Base-by-base conservation (phyloP, 2,329 filamentous ascomycete genomes). In the Aspergillus candidus region DNA sequence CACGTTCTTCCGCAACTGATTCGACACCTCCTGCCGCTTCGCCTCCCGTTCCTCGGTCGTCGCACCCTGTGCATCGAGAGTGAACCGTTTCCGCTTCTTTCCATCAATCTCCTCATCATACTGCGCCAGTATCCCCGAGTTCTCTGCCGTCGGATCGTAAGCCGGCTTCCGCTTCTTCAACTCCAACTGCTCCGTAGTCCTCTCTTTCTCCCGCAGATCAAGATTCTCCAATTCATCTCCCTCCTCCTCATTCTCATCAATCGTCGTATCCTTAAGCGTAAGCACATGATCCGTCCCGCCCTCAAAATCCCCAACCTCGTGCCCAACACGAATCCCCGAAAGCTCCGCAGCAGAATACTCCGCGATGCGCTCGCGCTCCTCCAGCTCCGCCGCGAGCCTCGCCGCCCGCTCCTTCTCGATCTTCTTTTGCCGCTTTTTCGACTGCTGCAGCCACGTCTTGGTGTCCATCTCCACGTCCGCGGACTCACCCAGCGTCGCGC, bases 61-160 rank as follows among this genome's bases (percentile, higher is more conserved):
- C 30, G 80, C 83, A 3, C 89, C 90, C 49, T 82, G 77, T 2
- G 82, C 83, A 63, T 94, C 88, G 12, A 98, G 73, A 0, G 87
- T 95, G 57, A 98, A 98, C 17, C 79, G 78, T 63, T 94, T 95
- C 44, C 77, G 73, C 70, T 94, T 93, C 69, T 94, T 95, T 43
- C 89, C 89, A 31, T 85, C 80, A 41, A 96, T 94, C 60, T 95
- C 91, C 52, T 97, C 93, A 57, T 97, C 93, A 60, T 98, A 98
- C 56, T 98, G 91, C 11, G 86, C 80, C 34, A 98, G 71, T 17
- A 98, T 82, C 13, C 76, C 76, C 46, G 83, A 73, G 11, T 78
- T 83, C 17, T 77, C 77, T 22, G 85, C 83, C 30, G 83, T 84
- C 0, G 91, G 90, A 57, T 98, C 88, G 65, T 98, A 98, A 1